A percentile compares a stretch with the other conserved stretches of the same genome.
phyloP scores from a whole-genome alignment of 257 asterid species.

The Nicotiana obtusifolia region DNA sequence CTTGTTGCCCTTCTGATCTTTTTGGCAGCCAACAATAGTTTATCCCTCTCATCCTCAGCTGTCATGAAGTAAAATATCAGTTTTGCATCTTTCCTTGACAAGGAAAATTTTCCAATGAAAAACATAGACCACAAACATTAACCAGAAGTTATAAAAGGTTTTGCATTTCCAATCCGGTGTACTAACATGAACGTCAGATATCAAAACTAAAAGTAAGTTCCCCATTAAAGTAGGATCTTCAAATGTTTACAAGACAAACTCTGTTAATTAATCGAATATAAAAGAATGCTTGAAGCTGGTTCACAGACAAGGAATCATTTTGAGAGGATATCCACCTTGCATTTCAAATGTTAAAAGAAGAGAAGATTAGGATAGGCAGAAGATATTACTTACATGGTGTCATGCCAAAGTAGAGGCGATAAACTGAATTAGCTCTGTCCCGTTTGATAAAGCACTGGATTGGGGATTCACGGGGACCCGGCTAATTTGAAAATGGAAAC shows the following conservation, averaged over 20 bases:
- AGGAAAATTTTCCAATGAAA: not conserved
- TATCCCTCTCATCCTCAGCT: slow-evolving; percentile 72
- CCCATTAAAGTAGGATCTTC: not conserved
- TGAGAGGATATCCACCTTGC: not conserved
- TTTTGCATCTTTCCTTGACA: not conserved
- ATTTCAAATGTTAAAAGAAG: not conserved
- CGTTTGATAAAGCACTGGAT: slow-evolving; percentile 88
- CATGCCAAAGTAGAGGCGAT: slow-evolving; percentile 66
- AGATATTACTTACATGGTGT: slow-evolving; percentile 64
- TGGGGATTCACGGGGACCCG: slow-evolving; percentile 88
- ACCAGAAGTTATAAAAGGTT: not conserved
- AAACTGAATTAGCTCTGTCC: slow-evolving; percentile 70
- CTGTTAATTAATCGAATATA: not conserved
- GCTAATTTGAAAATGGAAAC: slow-evolving; percentile 33
- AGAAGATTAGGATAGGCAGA: not conserved
- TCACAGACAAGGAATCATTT: not conserved
- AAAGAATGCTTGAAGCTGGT: not conserved
- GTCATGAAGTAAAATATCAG: slow-evolving; percentile 31
- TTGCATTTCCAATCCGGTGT: not conserved
- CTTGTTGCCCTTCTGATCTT: slow-evolving; percentile 71
- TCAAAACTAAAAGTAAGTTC: not conserved
- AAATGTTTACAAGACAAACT: not conserved
- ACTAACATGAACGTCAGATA: not conserved
- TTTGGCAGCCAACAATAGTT: slow-evolving; percentile 73
- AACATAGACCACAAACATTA: not conserved